Conservation (phyloP, 805 yeast species). For the Blastobotrys parvus region DNA sequence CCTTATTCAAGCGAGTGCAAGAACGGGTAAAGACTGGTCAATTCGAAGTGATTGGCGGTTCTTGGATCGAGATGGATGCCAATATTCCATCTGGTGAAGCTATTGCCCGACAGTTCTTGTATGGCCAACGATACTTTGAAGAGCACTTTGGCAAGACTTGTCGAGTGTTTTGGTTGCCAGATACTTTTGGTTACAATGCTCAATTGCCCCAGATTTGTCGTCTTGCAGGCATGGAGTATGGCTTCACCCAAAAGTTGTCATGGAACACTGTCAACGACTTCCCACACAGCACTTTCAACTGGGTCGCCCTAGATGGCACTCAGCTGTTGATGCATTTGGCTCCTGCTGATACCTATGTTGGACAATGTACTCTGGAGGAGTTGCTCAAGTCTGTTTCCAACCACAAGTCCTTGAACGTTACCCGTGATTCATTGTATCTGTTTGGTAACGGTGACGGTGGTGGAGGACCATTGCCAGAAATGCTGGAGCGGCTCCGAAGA, state of each 20-base stretch:
- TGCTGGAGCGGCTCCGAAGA: slow-evolving; percentile 72
- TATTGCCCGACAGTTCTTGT: slow-evolving; percentile 65
- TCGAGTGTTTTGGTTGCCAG: slow-evolving; percentile 75
- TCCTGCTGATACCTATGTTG: slow-evolving; percentile 82
- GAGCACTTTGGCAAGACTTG: slow-evolving; percentile 61
- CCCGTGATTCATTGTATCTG: slow-evolving; percentile 59
- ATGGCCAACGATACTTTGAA: slow-evolving; percentile 68
- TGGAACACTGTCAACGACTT: slow-evolving; percentile 81
- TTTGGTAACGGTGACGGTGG: slow-evolving; percentile 89
- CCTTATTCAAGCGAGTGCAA: slow-evolving; percentile 51
- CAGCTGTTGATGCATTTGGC: slow-evolving; percentile 85
- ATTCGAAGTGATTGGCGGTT: slow-evolving; percentile 76
- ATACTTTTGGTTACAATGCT: slow-evolving; percentile 79
- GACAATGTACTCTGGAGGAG: slow-evolving; percentile 74
- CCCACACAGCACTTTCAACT: slow-evolving; percentile 72
- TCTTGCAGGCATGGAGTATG: slow-evolving; percentile 59
- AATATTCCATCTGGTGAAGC: slow-evolving; percentile 79
- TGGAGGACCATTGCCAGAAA: slow-evolving; percentile 77
- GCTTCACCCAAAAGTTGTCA: slow-evolving; percentile 72
- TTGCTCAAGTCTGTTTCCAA: slow-evolving; percentile 60
- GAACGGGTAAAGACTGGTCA: slow-evolving; percentile 50
- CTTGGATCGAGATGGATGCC: slow-evolving; percentile 88
- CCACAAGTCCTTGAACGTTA: slow-evolving; percentile 61
- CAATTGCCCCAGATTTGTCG: slow-evolving; percentile 79
- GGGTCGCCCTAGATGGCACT: slow-evolving; percentile 78